Evolutionary conservation across 768 basidiomycete species (phyloP), one percentile per base, ranked within the genome.

Genomic region (Auricularia auricula-judae): DNA sequence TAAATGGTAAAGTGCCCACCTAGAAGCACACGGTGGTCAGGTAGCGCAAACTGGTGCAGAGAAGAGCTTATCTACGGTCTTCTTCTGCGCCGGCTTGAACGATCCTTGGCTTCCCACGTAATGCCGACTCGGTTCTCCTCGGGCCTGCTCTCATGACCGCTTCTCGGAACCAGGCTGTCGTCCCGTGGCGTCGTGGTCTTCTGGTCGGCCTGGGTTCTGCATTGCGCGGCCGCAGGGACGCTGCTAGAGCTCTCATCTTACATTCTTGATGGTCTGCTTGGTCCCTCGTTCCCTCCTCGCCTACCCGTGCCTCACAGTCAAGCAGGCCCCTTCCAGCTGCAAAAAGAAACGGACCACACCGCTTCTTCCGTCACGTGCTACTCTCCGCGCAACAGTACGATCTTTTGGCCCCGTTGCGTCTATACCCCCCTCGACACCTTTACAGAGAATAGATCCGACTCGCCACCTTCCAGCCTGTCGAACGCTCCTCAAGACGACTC

Each of bases 101-200:
- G 66, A 66, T 59, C 63, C 63, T 23, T 66, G 63, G 63, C 36
- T 66, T 42, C 43, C 14, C 34, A 60, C 39, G 66, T 64, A 33
- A 64, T 44, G 23, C 56, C 62, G 39, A 33, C 56, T 35, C 62
- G 36, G n/a, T 16, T 10, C 33, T 29, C 16, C 21, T 34, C 4
- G n/a, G n/a, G 33, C 12, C 3, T 63, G 47, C 36, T 36, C 47
- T 51, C 47, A 51, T 51, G 18, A 18, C 21, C 47, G 11, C 11
- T 10, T 21, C 47, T 51, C 21, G n/a, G 10, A n/a, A 39, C 33
- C 29, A 36, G 39, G 8, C 43, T 63, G 35, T 36, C 36, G 43
- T 66, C 21, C 44, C 36, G 23, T 21, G 53, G 39, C 34, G 39
- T 60, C 14, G 44, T 64, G 58, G 63, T 66, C 34, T 66, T 64